Conservation (phyloP, 2,329 filamentous ascomycete genomes). For the Arthroderma uncinatum region DNA sequence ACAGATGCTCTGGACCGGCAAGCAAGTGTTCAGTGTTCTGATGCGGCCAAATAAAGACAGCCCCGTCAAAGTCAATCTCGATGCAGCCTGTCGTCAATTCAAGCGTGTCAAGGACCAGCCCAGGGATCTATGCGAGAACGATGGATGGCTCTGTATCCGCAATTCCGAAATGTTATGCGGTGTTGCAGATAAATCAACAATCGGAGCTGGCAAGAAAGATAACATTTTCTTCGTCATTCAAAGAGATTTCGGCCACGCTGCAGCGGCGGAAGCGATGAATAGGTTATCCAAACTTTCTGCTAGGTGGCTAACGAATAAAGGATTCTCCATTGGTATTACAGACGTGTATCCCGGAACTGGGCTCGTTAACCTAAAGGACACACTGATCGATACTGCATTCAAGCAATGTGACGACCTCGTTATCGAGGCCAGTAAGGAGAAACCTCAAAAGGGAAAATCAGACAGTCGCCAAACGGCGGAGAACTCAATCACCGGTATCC, state of each 20-base stretch:
- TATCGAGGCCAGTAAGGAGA: constrained; percentile 64
- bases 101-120: constrained; percentile 31
- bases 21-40: constrained; percentile 86
- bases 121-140: constrained; percentile 64
- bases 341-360: constrained; percentile 76
- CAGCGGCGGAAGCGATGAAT: constrained; percentile 87
- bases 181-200: constrained; percentile 92
- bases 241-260: constrained; percentile 83
- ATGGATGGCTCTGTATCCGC: constrained; percentile 82
- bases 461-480: constrained; percentile 88
- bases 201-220: constrained; percentile 96
- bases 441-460: constrained; percentile 73
- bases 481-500: constrained; percentile 77
- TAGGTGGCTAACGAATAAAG: constrained; percentile 74
- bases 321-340: constrained; percentile 91
- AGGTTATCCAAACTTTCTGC: constrained; percentile 82
- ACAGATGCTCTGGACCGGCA: constrained; percentile 84
- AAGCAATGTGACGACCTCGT: constrained; percentile 73
- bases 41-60: constrained; percentile 82
- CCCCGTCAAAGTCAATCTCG: constrained; percentile 76
- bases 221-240: constrained; percentile 96
- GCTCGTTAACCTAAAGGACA: constrained; percentile 61
- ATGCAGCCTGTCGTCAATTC: constrained; percentile 79
- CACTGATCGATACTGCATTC: constrained; percentile 68
- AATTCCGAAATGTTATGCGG: constrained; percentile 98